Evolutionary conservation across 768 basidiomycete genomes (phyloP).

Genomic region (Rhodotorula diobovata): DNA sequence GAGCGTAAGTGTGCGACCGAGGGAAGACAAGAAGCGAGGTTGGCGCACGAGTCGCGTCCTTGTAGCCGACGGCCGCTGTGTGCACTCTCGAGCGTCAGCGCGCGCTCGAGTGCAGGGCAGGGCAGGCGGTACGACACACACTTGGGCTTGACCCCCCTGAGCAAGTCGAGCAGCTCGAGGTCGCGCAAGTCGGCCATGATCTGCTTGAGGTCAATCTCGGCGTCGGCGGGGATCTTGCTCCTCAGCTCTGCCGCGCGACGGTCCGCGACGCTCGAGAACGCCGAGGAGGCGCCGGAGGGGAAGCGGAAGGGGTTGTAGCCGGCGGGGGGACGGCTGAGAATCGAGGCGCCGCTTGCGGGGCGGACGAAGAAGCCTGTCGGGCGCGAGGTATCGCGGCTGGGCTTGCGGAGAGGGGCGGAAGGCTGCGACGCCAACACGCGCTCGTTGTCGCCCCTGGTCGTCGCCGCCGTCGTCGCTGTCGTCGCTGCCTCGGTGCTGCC

Average conservation of each 20-base stretch:
- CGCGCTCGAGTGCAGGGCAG: no score
- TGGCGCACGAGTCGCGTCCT: not conserved
- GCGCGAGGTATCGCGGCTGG: not conserved
- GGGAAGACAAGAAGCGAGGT: not conserved
- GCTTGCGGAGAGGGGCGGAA: not conserved
- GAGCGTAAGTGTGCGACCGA: no score
- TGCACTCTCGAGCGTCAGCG: no score
- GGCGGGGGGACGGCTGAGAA: not conserved
- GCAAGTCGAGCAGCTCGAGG: constrained; percentile 23
- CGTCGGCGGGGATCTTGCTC: not conserved
- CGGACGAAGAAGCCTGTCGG: not conserved
- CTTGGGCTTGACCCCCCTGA: not conserved
- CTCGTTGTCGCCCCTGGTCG: not conserved
- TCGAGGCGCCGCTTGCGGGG: not conserved
- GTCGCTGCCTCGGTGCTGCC: not conserved
- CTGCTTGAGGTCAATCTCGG: constrained; percentile 3
- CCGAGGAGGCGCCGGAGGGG: not conserved
- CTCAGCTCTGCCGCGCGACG: not conserved
- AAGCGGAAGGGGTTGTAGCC: not conserved
- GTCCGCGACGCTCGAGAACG: not conserved
- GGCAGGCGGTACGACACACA: not conserved
- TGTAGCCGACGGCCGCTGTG: not conserved
- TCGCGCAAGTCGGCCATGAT: constrained; percentile 32
- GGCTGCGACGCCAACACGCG: no score
- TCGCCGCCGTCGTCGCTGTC: not conserved